These are phyloP conservation scores for Antitrichia curtipendula DNA, from an alignment of 225 moss, liverwort and hornwort species.

Conservation along the genomic window DNA sequence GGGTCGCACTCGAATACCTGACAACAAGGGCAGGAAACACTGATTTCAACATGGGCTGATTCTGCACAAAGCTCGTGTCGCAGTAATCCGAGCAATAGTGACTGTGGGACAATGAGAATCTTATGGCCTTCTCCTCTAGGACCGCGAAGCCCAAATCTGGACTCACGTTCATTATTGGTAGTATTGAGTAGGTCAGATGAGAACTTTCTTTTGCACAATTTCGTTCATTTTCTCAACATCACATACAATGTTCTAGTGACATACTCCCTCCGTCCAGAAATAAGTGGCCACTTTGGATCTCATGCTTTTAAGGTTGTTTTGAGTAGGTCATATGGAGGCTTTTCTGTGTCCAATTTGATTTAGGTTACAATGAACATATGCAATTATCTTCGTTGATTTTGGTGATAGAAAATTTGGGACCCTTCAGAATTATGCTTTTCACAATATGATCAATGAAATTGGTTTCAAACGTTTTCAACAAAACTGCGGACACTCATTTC, in stretches of 20 bases:
- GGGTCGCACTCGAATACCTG: slow-evolving; percentile 43
- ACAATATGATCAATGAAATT: neutral
- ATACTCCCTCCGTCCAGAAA: neutral
- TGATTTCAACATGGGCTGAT: neutral
- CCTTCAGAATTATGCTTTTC: neutral
- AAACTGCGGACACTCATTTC: neutral
- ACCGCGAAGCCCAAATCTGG: neutral
- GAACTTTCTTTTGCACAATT: neutral
- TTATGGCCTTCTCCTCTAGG: neutral
- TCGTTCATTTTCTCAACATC: neutral
- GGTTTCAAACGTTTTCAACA: neutral
- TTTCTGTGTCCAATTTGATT: neutral
- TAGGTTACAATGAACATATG: neutral
- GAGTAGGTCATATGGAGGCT: neutral
- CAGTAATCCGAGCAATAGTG: neutral
- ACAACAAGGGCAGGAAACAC: neutral
- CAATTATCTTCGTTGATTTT: neutral
- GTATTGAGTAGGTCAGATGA: neutral
- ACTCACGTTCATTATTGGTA: neutral
- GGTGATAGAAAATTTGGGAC: neutral
- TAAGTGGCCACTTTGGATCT: neutral
- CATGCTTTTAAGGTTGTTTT: neutral
- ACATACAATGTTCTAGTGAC: neutral
- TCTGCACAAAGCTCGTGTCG: neutral
- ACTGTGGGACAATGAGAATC: neutral